Conservation (phyloP, 2,329 filamentous ascomycete genomes). For the Zasmidium angulare region DNA sequence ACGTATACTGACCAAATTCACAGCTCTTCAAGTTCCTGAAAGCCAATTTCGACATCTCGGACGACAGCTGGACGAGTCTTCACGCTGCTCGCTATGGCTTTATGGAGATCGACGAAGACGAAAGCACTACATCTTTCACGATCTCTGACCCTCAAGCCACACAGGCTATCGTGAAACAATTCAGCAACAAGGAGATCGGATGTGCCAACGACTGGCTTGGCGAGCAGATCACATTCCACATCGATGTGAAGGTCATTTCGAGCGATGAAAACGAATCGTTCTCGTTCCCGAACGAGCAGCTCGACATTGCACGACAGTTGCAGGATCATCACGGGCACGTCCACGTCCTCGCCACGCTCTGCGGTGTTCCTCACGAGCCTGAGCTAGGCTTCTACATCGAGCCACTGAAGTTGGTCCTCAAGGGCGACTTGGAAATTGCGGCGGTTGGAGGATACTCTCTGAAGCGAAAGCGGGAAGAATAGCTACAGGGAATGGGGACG, state of each 20-base stretch:
- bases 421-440: background rate
- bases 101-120: conserved; percentile 5
- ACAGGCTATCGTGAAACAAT: background rate
- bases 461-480: background rate
- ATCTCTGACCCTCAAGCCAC: conserved; percentile 6
- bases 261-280: conserved; percentile 12
- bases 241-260: conserved; percentile 20
- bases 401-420: background rate
- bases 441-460: background rate
- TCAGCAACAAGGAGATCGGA: conserved; percentile 2
- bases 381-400: background rate
- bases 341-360: background rate
- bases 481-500: background rate
- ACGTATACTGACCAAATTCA: background rate
- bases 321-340: background rate
- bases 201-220: conserved; percentile 3
- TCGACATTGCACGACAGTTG: background rate
- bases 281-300: conserved; percentile 15
- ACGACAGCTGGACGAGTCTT: conserved; percentile 4
- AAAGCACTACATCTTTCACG: conserved; percentile 15
- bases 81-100: conserved; percentile 2
- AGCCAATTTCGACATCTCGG: conserved; percentile 1
- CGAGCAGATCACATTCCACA: conserved; percentile 15
- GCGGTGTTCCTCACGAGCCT: background rate
- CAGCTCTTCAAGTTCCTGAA: background rate